Evolutionary conservation across 1,139 yeast species (phyloP).

Genomic region (Lodderomyces metapsilosis): DNA sequence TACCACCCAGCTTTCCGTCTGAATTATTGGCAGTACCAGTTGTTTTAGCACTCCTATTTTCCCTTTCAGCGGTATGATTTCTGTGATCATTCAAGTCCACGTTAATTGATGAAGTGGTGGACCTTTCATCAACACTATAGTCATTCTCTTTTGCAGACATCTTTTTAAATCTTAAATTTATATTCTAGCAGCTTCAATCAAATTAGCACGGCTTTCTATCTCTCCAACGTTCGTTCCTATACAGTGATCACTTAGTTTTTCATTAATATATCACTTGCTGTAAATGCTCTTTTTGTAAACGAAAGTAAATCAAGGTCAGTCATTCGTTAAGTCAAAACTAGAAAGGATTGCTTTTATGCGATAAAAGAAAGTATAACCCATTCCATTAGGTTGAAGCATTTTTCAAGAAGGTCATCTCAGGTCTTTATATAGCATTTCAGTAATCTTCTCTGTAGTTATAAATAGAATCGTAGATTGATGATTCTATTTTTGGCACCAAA

Average conservation of each 20-base stretch:
- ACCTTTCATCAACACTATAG: not conserved
- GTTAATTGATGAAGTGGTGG: not conserved
- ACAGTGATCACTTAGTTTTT: not conserved
- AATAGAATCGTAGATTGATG: too few relatives aligned
- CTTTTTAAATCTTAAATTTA: not conserved
- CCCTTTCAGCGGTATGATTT: not conserved
- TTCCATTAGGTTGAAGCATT: too few relatives aligned
- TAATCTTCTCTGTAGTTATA: too few relatives aligned
- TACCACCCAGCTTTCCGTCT: not conserved
- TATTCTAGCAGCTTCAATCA: too few relatives aligned
- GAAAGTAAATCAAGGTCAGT: not conserved
- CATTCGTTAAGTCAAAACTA: not conserved
- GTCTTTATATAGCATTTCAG: too few relatives aligned
- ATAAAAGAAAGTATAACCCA: not conserved
- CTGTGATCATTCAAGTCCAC: not conserved
- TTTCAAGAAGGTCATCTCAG: too few relatives aligned
- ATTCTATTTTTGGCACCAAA: too few relatives aligned
- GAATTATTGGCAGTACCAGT: not conserved
- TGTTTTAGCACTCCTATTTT: not conserved
- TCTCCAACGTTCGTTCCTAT: too few relatives aligned
- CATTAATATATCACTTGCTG: not conserved
- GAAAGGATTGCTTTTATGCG: not conserved
- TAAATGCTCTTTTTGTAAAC: not conserved
- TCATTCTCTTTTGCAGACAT: not conserved
- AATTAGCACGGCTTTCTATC: not conserved